Conservation (phyloP, 2,329 filamentous ascomycete genomes). For the Calonectria multiphialidica region DNA sequence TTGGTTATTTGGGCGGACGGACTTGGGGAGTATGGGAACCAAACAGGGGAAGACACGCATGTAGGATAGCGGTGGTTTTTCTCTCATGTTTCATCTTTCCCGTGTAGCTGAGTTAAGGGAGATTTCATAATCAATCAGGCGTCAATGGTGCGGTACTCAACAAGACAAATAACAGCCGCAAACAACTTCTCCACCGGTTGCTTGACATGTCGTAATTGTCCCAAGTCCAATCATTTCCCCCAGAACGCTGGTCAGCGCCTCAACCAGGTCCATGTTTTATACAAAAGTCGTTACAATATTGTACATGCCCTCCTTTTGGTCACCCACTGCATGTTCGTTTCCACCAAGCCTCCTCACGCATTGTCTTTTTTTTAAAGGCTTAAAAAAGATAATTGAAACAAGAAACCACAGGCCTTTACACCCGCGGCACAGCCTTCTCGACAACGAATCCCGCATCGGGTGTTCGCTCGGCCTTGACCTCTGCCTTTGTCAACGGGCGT, state of each 20-base stretch:
- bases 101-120: neutral
- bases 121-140: neutral
- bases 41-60: conserved; percentile 17
- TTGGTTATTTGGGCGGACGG: neutral
- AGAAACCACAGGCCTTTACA: conserved; percentile 6
- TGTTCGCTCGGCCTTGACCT: conserved; percentile 78
- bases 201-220: conserved; percentile 26
- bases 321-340: neutral
- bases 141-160: neutral
- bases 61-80: conserved; percentile 37
- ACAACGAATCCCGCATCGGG: conserved; percentile 86
- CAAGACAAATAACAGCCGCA: neutral
- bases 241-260: conserved; percentile 6
- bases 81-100: conserved; percentile 24
- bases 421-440: conserved; percentile 65
- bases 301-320: conserved; percentile 37
- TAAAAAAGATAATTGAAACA: neutral
- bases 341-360: neutral
- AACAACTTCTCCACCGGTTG: neutral
- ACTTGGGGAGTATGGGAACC: conserved; percentile 1
- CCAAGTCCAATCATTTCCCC: conserved; percentile 14
- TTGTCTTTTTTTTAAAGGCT: neutral
- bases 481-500: conserved; percentile 68
- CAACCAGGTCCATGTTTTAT: conserved; percentile 32
- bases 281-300: conserved; percentile 48